Evolutionary conservation across 139 green algal genomes (phyloP).

Genomic region (Tetraselmis chui): DNA sequence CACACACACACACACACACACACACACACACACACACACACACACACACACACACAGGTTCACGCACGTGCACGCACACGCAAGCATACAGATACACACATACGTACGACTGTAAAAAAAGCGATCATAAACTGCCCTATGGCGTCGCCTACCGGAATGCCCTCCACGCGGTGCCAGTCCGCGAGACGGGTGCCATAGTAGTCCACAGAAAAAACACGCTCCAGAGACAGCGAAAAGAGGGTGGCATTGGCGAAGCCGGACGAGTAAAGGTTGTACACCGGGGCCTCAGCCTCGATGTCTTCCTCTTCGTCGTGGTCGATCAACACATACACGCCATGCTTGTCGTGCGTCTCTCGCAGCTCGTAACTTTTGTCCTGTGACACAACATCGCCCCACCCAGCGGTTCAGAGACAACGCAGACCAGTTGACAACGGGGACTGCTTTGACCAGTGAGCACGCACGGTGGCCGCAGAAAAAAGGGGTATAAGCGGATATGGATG

Average conservation of each 20-base stretch:
- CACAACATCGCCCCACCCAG: too few species aligned
- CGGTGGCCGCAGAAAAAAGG: too few species aligned
- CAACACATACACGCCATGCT: not conserved
- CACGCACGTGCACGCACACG: too few species aligned
- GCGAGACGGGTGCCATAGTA: not conserved
- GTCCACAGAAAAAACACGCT: not conserved
- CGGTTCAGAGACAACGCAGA: not conserved
- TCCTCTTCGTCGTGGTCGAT: slow-evolving; percentile 7
- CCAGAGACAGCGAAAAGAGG: not conserved
- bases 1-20: too few species aligned
- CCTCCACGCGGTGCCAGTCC: slow-evolving; percentile 5
- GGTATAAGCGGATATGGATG: not conserved
- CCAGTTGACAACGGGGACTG: too few species aligned
- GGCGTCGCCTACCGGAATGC: not conserved
- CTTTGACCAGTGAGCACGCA: too few species aligned
- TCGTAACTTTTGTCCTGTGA: slow-evolving; percentile 4
- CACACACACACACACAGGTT: too few species aligned
- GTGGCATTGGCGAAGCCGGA: not conserved
- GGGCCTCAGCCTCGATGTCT: not conserved
- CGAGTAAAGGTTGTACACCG: not conserved
- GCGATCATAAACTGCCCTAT: too few species aligned
- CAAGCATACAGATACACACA: too few species aligned
- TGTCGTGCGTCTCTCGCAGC: not conserved
- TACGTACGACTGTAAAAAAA: too few species aligned
- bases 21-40: too few species aligned